Conservation (phyloP, 352 stramenopile species). For the Globisporangium acanthophoron region DNA sequence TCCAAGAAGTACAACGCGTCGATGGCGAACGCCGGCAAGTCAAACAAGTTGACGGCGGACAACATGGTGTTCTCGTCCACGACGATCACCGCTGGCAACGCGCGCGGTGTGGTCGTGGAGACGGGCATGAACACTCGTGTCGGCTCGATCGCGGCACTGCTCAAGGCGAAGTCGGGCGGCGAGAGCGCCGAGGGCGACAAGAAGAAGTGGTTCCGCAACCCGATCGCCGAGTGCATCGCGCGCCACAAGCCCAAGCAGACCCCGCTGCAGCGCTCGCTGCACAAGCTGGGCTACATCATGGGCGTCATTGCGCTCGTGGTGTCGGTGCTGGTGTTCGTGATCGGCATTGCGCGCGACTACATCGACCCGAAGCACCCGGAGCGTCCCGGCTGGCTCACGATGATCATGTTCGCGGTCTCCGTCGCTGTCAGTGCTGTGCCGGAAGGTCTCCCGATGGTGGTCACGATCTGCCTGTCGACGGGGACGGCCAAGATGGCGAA, state of each 20-base stretch:
- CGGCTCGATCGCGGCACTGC: constrained; percentile 55
- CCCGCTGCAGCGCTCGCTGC: constrained; percentile 89
- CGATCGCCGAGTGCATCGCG: constrained; percentile 41
- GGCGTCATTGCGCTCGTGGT: constrained; percentile 81
- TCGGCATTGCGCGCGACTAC: constrained; percentile 63
- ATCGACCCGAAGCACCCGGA: constrained; percentile 60
- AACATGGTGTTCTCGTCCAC: constrained; percentile 95
- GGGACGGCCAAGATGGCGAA: constrained; percentile 71
- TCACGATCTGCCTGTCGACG: constrained; percentile 74
- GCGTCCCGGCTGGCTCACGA: constrained; percentile 85
- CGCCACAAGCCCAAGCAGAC: constrained; percentile 76
- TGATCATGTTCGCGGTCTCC: constrained; percentile 94
- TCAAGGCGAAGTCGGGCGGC: constrained; percentile 34
- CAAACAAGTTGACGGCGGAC: constrained; percentile 41
- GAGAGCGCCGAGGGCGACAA: constrained; percentile 18
- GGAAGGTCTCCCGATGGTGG: constrained; percentile 74
- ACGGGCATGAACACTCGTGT: constrained; percentile 72
- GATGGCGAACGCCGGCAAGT: constrained; percentile 18
- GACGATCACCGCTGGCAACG: constrained; percentile 73
- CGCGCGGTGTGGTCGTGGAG: constrained; percentile 60
- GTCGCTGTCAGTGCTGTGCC: constrained; percentile 72
- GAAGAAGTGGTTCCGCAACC: constrained; percentile 35
- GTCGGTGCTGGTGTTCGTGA: constrained; percentile 86
- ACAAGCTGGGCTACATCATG: constrained; percentile 93
- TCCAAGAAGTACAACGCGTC: constrained; percentile 56